phyloP scores from a whole-genome alignment of 1,284 basidiomycete genomes.

The Mycosarcoma maydis region DNA sequence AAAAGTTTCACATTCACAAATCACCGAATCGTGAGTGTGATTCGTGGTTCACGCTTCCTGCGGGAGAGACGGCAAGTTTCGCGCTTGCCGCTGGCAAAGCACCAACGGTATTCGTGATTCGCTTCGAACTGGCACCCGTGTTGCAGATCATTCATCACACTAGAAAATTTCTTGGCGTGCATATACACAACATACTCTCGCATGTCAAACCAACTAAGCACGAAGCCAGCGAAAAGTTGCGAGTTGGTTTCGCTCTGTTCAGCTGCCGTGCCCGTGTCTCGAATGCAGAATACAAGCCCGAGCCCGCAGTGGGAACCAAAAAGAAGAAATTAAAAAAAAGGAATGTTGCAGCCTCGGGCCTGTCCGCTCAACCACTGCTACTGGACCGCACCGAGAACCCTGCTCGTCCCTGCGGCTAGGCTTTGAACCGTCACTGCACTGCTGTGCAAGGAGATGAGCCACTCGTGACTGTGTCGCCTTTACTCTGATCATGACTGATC shows the following conservation, averaged over 20 bases:
- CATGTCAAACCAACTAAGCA: slow-evolving; percentile 1
- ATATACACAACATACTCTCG: background rate
- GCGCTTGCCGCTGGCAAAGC: too few species aligned
- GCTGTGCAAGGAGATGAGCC: background rate
- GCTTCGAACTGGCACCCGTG: background rate
- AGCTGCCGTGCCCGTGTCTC: background rate
- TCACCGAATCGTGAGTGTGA: too few species aligned
- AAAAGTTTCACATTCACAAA: too few species aligned
- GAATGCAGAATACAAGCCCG: background rate
- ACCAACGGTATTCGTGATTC: too few species aligned
- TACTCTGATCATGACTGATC: too few species aligned
- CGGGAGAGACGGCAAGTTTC: background rate
- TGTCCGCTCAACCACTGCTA: too few species aligned
- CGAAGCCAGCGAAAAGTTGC: background rate
- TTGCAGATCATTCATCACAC: background rate
- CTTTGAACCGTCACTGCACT: background rate
- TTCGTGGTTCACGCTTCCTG: slow-evolving; percentile 1
- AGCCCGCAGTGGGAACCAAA: background rate
- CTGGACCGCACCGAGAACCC: too few species aligned
- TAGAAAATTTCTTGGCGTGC: slow-evolving; percentile 3
- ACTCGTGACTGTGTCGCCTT: too few species aligned
- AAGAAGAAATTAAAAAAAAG: too few species aligned
- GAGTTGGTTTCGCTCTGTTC: background rate
- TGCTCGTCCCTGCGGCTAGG: background rate
- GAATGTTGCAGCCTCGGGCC: too few species aligned